A percentile compares a stretch with the other conserved stretches of the same genome.
These are phyloP conservation scores for Fusarium mundagurra DNA, from an alignment of 2,329 filamentous ascomycete species.

Conservation along the genomic window DNA sequence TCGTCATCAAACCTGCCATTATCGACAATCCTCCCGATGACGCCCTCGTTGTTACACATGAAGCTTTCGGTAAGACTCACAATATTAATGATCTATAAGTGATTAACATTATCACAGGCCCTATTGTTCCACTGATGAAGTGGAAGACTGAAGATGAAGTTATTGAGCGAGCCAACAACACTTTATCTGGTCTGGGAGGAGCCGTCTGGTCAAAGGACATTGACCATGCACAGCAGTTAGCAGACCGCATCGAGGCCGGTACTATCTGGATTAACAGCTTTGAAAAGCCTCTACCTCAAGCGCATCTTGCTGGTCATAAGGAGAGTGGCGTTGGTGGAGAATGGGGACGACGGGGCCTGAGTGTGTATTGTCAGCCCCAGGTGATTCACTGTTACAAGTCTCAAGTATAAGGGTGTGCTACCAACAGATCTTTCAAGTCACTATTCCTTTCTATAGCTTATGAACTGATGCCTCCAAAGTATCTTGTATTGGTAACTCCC, in stretches of 20 bases:
- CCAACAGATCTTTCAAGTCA: background rate
- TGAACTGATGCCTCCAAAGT: fast-evolving
- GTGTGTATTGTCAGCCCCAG: conserved; percentile 9
- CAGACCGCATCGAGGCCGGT: conserved; percentile 63
- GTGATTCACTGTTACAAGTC: conserved; percentile 13
- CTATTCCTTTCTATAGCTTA: fast-evolving
- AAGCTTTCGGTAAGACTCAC: conserved; percentile 6
- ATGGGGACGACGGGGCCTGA: conserved; percentile 49
- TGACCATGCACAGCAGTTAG: conserved; percentile 59
- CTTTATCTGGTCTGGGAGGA: conserved; percentile 62
- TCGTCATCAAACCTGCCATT: conserved; percentile 7
- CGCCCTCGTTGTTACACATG: conserved; percentile 5
- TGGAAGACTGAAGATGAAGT: conserved; percentile 70
- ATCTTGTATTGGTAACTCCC: background rate
- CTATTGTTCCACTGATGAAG: conserved; percentile 68
- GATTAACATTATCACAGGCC: conserved; percentile 40
- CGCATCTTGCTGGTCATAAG: conserved; percentile 55
- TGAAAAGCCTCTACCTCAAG: conserved; percentile 49
- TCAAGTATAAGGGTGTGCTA: fast-evolving
- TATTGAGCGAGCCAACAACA: conserved; percentile 62
- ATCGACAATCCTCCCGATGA: conserved; percentile 16
- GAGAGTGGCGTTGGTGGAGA: conserved; percentile 54
- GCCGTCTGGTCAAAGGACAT: conserved; percentile 66
- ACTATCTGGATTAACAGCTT: conserved; percentile 68
- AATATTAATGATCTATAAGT: background rate